A percentile compares a stretch with the other conserved stretches of the same genome.
Evolutionary conservation across 768 basidiomycete species (phyloP).

Genomic region (Fistulinella prunicolor): DNA sequence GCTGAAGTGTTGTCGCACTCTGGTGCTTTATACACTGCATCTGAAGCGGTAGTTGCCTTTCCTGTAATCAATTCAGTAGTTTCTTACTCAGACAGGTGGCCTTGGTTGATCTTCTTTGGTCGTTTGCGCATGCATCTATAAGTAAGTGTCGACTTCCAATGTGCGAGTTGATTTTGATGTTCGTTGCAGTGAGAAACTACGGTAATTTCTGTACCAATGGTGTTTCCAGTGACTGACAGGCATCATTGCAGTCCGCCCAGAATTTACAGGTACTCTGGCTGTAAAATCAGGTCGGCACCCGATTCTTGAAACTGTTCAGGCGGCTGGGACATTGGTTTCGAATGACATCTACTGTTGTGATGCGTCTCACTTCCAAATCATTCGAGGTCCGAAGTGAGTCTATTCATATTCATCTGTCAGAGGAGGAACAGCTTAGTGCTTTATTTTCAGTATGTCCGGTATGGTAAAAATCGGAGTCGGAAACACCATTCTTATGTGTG

Average conservation of each 20-base stretch:
- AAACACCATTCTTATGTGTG: background rate
- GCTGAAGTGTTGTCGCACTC: conserved; percentile 66
- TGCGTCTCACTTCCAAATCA: conserved; percentile 82
- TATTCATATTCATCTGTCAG: background rate
- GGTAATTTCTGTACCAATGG: conserved; percentile 27
- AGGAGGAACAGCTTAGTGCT: background rate
- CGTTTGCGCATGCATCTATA: conserved; percentile 81
- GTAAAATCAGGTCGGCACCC: conserved; percentile 90
- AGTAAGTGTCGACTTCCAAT: conserved; percentile 44
- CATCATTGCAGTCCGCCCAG: conserved; percentile 67
- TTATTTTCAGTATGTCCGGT: conserved; percentile 57
- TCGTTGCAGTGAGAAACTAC: conserved; percentile 45
- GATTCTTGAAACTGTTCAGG: conserved; percentile 70
- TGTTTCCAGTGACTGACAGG: background rate
- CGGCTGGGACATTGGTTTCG: conserved; percentile 67
- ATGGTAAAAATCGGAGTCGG: background rate
- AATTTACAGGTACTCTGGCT: conserved; percentile 86
- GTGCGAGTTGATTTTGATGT: background rate
- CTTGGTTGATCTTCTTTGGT: conserved; percentile 84
- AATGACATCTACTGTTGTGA: conserved; percentile 91
- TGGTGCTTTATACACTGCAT: conserved; percentile 83
- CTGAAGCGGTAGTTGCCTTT: conserved; percentile 65
- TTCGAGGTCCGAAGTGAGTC: conserved; percentile 86
- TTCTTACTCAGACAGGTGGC: conserved; percentile 55
- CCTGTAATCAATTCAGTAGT: background rate